These are phyloP conservation scores for Aurinia saxatilis DNA, from an alignment of 345 rosid species.

Conservation along the genomic window DNA sequence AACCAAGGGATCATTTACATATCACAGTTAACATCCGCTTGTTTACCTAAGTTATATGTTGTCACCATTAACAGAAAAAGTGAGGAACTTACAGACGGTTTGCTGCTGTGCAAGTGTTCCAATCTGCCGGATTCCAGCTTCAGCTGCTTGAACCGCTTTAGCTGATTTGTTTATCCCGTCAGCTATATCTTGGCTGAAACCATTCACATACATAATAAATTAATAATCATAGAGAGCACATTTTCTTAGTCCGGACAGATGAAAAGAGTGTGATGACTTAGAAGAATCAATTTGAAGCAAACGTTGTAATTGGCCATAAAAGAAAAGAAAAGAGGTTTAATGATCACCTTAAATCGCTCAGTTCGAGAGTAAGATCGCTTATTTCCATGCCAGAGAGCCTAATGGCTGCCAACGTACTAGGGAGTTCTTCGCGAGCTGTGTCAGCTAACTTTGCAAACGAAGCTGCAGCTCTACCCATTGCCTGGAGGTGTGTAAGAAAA, in stretches of 20 bases:
- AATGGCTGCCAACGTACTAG: conserved; percentile 85
- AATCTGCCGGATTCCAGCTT: conserved; percentile 76
- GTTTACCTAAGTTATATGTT: not conserved
- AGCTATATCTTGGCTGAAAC: conserved; percentile 72
- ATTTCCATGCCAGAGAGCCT: conserved; percentile 98
- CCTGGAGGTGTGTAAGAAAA: conserved; percentile 31
- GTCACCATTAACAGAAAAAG: not conserved
- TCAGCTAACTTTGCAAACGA: conserved; percentile 89
- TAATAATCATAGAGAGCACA: not conserved
- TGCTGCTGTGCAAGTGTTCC: conserved; percentile 76
- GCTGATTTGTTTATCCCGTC: conserved; percentile 91
- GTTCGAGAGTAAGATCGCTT: conserved; percentile 89
- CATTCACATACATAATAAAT: conserved; percentile 10
- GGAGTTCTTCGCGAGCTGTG: conserved; percentile 88
- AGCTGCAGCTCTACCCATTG: conserved; percentile 80
- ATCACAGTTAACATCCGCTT: not conserved
- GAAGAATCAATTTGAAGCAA: not conserved
- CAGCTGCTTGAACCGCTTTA: conserved; percentile 82
- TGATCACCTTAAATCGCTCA: conserved; percentile 78
- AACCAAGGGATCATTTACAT: conserved; percentile 14
- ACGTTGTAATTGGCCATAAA: not conserved
- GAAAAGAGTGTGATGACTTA: not conserved
- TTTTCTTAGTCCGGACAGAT: not conserved
- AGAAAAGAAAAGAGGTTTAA: not conserved
- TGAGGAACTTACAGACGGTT: conserved; percentile 51